phyloP scores from a whole-genome alignment of 2,329 filamentous ascomycete genomes.

The Cercospora canescens region DNA sequence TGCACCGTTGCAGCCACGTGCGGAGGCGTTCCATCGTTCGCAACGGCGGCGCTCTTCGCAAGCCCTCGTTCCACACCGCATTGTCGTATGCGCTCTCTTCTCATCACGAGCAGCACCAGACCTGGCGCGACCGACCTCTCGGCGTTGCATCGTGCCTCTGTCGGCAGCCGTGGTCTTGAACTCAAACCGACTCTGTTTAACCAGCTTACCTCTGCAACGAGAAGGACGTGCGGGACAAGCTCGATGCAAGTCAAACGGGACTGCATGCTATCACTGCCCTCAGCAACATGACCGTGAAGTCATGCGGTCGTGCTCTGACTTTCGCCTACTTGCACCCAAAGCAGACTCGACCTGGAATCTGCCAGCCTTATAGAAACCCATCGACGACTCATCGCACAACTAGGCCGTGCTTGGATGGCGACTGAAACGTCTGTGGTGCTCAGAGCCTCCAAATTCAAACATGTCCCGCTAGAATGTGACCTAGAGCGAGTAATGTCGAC shows the following conservation, averaged over 20 bases:
- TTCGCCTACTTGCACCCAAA: not conserved
- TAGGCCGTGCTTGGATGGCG: not conserved
- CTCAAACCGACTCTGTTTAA: not conserved
- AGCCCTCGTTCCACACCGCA: not conserved
- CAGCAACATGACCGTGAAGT: conserved; percentile 6
- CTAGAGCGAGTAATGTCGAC: not conserved
- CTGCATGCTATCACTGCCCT: not conserved
- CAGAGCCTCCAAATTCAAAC: not conserved
- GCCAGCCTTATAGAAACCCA: not conserved
- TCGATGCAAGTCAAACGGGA: conserved; percentile 3
- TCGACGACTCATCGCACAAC: not conserved
- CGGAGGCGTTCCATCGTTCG: not conserved
- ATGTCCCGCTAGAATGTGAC: not conserved
- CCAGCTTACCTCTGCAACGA: not conserved
- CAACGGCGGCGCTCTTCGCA: not conserved
- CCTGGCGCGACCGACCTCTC: not conserved
- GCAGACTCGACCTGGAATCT: not conserved
- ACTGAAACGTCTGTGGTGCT: not conserved
- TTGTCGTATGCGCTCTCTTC: not conserved
- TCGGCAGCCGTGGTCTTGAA: not conserved
- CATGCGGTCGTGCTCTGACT: not conserved
- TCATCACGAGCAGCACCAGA: not conserved
- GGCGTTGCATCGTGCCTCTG: not conserved
- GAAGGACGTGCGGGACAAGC: not conserved
- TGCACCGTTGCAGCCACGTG: not conserved